Evolutionary conservation across 1,284 basidiomycete genomes (phyloP), one percentile per base, ranked within the genome.

Genomic region (Gomphus bonarii): DNA sequence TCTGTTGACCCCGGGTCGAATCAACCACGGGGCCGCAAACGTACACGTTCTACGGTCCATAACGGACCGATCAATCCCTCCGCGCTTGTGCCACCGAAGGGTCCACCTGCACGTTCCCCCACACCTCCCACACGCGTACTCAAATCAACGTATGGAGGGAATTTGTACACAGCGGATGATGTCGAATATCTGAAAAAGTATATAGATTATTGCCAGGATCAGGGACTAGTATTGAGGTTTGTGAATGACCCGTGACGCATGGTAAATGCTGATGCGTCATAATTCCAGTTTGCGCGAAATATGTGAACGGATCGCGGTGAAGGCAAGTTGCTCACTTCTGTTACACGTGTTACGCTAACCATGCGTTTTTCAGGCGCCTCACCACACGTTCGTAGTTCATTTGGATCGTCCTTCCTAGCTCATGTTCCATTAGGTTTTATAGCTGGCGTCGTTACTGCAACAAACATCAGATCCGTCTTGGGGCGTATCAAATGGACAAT

Each of bases 391-490:
- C 63, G 78, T 65, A 51, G 46, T 60, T 9, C 20, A 9, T 47
- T n/a, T 30, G 11, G 22, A 50, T 36, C 44, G 31, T 57, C 8
- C 52, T 44, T 28, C 14, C 36, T 60, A 50, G 28, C 56, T 55
- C 57, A 38, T 54, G 30, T 42, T 31, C 57, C 18, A 7, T 1
- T 60, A 88, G 85, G n/a, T 90, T 91, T 66, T 91, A 88, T 67
- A 89, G 87, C 0, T 91, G 88, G 88, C 78, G 88, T 40, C 79
- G 88, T 51, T 91, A 89, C 64, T 91, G 88, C 70, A 91, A 91
- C 65, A 91, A 90, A 65, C 87, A 91, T 65, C 85, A 89, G 67
- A 91, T 91, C 55, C 81, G 85, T 16, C 74, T 91, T 0, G 85
- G 86, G 28, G 86, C 87, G 1, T 91, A 91, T 64, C 73, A 79